Evolutionary conservation across 164 flowering plant genomes (phyloP).

Genomic region (Dillenia suffruticosa): DNA sequence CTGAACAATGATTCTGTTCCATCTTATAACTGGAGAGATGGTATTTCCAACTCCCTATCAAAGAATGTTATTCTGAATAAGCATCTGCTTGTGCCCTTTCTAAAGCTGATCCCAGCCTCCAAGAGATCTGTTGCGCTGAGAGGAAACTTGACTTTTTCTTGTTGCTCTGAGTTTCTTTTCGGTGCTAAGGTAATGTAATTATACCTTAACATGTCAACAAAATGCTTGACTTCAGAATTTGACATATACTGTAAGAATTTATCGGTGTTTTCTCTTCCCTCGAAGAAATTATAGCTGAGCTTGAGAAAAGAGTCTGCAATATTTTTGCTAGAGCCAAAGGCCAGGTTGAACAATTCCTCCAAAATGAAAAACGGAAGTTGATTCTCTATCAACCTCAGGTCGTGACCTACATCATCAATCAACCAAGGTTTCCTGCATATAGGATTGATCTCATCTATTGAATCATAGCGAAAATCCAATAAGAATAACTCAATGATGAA

Average conservation of each 20-base stretch:
- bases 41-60: slow-evolving; percentile 3
- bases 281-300: too few relatives aligned
- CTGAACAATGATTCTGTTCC: neutral
- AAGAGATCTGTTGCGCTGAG: slow-evolving; percentile 5
- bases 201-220: slow-evolving; percentile 7
- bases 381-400: slow-evolving; percentile 27
- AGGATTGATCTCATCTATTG: too few relatives aligned
- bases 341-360: slow-evolving; percentile 1
- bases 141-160: neutral
- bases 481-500: slow-evolving; percentile 23
- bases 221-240: slow-evolving; percentile 3
- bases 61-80: neutral
- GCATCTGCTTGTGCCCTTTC: neutral
- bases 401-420: slow-evolving; percentile 4
- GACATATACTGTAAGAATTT: too few relatives aligned
- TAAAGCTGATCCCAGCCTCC: slow-evolving; percentile 2
- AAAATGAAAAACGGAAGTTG: slow-evolving; percentile 27
- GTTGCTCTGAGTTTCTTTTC: neutral
- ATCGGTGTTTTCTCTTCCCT: neutral
- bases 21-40: neutral
- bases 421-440: too few relatives aligned
- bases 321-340: neutral
- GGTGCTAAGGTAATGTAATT: neutral
- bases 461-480: neutral
- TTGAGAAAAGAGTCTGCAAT: too few relatives aligned